Conservation (phyloP, 352 stramenopile genomes). For the Saprolegnia parasitica region DNA sequence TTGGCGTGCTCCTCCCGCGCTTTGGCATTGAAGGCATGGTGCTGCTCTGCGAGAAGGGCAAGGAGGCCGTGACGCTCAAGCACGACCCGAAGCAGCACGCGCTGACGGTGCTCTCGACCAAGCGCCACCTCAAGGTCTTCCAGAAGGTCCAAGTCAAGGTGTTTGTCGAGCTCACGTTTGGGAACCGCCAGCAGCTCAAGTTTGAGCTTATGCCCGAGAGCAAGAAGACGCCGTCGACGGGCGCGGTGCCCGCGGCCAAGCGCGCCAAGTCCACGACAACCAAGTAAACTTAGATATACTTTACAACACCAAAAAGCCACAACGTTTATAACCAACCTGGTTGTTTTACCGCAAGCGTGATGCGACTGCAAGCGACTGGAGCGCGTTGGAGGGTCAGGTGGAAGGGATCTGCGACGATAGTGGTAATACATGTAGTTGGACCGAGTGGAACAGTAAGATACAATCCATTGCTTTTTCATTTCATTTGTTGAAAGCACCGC, state of each 20-base stretch:
- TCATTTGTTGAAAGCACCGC: no score
- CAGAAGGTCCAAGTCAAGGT: conserved; percentile 75
- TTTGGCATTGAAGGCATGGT: conserved; percentile 98
- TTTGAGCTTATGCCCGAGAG: conserved; percentile 47
- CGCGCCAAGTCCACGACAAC: conserved; percentile 17
- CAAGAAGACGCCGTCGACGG: neutral
- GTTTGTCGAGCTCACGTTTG: conserved; percentile 67
- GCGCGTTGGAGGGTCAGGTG: no score
- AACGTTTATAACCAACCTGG: neutral
- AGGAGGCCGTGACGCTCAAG: conserved; percentile 48
- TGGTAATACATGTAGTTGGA: no score
- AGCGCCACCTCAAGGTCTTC: conserved; percentile 68
- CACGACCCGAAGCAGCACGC: conserved; percentile 53
- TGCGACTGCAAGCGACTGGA: no score
- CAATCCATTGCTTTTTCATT: no score
- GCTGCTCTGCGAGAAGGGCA: conserved; percentile 76
- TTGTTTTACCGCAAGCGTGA: no score
- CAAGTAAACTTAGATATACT: conserved; percentile 24
- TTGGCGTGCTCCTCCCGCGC: conserved; percentile 95
- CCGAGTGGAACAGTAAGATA: no score
- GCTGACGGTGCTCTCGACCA: conserved; percentile 52
- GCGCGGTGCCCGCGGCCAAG: neutral
- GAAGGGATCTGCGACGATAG: no score
- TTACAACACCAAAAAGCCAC: conserved; percentile 20
- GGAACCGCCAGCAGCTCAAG: conserved; percentile 80